Conservation (phyloP, 1,284 basidiomycete genomes). For the Golubevia sp. region DNA sequence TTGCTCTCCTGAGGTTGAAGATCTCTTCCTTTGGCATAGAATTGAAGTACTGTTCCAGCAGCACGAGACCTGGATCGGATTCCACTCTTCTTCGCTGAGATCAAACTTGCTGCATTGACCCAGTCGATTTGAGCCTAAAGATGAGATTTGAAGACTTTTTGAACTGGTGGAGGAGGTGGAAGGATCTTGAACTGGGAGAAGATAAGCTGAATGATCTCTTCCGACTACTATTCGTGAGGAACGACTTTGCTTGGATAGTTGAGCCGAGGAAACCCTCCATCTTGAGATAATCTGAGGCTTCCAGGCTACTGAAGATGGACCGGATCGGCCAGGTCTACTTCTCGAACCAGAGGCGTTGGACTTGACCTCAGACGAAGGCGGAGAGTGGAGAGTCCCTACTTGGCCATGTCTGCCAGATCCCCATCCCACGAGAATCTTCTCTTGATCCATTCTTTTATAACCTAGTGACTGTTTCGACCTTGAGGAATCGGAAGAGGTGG, state of each 20-base stretch:
- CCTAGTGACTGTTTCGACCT: too few relatives aligned
- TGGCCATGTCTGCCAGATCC: constrained; percentile 3
- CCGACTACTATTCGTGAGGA: constrained; percentile 19
- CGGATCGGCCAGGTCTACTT: not conserved
- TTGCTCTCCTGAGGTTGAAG: not conserved
- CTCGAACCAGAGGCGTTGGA: constrained; percentile 8
- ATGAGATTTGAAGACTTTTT: not conserved
- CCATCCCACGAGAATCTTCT: constrained; percentile 1
- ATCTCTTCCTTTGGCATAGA: not conserved
- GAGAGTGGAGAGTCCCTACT: not conserved
- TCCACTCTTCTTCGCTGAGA: constrained; percentile 3
- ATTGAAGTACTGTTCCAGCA: constrained; percentile 25
- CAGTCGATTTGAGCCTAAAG: constrained; percentile 18
- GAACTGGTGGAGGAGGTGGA: not conserved
- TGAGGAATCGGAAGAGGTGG: too few relatives aligned
- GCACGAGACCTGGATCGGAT: constrained; percentile 12
- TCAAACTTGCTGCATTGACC: constrained; percentile 8
- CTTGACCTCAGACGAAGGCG: not conserved
- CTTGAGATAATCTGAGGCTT: constrained; percentile 21
- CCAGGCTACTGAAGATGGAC: constrained; percentile 8
- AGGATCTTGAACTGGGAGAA: not conserved
- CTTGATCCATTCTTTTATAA: too few relatives aligned
- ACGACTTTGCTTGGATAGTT: too few relatives aligned
- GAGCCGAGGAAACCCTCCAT: not conserved
- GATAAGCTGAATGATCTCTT: constrained; percentile 18